These are phyloP conservation scores for Termitomyces sp. DNA, from an alignment of 768 basidiomycete species.

Conservation along the genomic window DNA sequence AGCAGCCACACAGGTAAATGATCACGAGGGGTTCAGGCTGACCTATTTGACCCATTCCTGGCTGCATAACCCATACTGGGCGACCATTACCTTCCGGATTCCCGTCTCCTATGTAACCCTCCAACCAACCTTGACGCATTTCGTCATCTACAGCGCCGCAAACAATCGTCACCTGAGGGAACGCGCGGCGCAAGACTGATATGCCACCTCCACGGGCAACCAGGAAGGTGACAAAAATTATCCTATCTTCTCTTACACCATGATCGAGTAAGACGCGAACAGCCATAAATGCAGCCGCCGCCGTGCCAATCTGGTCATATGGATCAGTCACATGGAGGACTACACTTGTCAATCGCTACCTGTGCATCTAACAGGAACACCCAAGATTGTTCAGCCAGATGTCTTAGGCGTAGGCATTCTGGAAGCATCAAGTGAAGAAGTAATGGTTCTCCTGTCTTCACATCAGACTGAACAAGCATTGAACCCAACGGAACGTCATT, in stretches of 20 bases:
- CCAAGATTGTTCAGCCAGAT: conserved; percentile 63
- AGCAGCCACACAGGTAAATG: conserved; percentile 8
- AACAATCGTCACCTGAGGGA: conserved; percentile 81
- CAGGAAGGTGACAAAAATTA: conserved; percentile 88
- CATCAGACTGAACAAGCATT: conserved; percentile 86
- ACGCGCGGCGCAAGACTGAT: conserved; percentile 72
- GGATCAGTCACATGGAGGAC: background rate
- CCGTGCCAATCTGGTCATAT: conserved; percentile 76
- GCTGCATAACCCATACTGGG: conserved; percentile 81
- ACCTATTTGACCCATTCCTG: conserved; percentile 88
- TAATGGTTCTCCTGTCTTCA: conserved; percentile 80
- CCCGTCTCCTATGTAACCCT: conserved; percentile 48
- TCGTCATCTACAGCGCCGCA: conserved; percentile 80
- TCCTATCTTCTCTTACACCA: conserved; percentile 77
- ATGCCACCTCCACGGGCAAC: conserved; percentile 82
- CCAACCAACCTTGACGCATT: conserved; percentile 72
- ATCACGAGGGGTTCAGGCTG: background rate
- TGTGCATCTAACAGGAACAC: conserved; percentile 92
- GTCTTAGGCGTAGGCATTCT: conserved; percentile 58
- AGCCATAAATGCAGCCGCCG: conserved; percentile 91
- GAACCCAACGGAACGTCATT: conserved; percentile 86
- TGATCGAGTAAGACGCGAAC: conserved; percentile 93
- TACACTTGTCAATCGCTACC: conserved; percentile 30
- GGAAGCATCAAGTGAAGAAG: conserved; percentile 84
- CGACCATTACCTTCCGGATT: conserved; percentile 47